Percentiles rank a stretch among this genome's conserved stretches.
Evolutionary conservation across 768 basidiomycete genomes (phyloP).

Genomic region (Psilocybe subaeruginosa): DNA sequence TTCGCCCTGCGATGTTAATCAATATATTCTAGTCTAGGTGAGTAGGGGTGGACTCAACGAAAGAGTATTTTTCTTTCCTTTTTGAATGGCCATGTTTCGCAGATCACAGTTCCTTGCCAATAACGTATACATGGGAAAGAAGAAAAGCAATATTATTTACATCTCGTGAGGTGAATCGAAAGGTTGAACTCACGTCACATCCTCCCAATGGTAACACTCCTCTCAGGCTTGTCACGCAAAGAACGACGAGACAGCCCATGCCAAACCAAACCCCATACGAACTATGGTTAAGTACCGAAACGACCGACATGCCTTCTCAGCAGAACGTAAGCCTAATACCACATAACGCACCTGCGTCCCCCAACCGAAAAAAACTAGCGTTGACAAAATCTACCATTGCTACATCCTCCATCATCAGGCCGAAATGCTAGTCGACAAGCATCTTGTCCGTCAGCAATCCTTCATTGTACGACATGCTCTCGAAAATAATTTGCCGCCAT

Average conservation of each 20-base stretch:
- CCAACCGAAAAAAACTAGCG: constrained; percentile 27
- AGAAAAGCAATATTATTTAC: constrained; percentile 48
- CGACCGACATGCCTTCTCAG: constrained; percentile 45
- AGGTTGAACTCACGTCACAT: constrained; percentile 58
- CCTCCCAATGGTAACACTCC: constrained; percentile 20
- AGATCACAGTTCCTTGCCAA: constrained; percentile 14
- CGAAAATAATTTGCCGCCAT: constrained; percentile 94
- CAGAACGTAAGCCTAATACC: constrained; percentile 47
- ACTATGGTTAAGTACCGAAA: constrained; percentile 32
- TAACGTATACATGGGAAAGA: constrained; percentile 19
- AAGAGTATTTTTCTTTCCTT: constrained; percentile 1
- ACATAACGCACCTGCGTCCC: constrained; percentile 66
- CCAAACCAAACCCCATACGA: constrained; percentile 26
- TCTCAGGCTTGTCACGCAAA: constrained; percentile 25
- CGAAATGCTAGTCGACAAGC: constrained; percentile 64
- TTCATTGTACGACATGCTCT: constrained; percentile 92
- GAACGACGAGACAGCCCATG: constrained; percentile 20
- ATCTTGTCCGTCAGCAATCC: constrained; percentile 86
- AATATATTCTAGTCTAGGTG: constrained; percentile 13
- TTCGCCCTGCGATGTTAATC: constrained; percentile 12
- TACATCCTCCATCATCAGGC: neutral
- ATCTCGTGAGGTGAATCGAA: constrained; percentile 46
- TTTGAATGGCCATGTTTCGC: neutral
- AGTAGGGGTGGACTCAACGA: constrained; percentile 17
- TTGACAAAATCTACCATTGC: constrained; percentile 13